Percentiles rank a stretch among this genome's conserved stretches.
These are phyloP conservation scores for Pholiota microspora DNA, from an alignment of 768 basidiomycete genomes.

Conservation along the genomic window DNA sequence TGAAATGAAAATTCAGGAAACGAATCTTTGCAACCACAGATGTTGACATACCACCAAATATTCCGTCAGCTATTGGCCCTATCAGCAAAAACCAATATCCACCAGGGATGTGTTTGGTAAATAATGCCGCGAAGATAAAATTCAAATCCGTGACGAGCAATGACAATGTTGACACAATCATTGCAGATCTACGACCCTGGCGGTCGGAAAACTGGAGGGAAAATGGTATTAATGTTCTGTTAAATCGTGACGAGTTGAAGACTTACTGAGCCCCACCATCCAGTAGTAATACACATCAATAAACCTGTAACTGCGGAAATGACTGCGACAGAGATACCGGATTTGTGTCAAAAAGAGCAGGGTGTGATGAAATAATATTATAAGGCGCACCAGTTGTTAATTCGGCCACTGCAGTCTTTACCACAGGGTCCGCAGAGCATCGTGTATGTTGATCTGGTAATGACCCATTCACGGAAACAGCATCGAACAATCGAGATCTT, in stretches of 20 bases:
- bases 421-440: conserved; percentile 67
- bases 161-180: conserved; percentile 57
- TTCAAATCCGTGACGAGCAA: conserved; percentile 57
- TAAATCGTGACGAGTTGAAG: background rate
- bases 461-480: background rate
- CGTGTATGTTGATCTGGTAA: conserved; percentile 10
- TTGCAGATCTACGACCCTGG: conserved; percentile 61
- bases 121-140: conserved; percentile 61
- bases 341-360: background rate
- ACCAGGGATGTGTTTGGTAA: conserved; percentile 60
- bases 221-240: conserved; percentile 1
- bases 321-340: conserved; percentile 33
- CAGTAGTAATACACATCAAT: conserved; percentile 72
- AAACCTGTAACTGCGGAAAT: conserved; percentile 65
- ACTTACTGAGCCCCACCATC: conserved; percentile 80
- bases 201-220: conserved; percentile 64
- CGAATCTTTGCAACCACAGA: background rate
- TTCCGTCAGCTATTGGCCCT: conserved; percentile 65
- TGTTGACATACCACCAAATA: conserved; percentile 57
- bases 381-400: conserved; percentile 51
- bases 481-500: background rate
- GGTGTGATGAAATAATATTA: background rate
- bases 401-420: conserved; percentile 66
- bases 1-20: conserved; percentile 15
- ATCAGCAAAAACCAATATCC: conserved; percentile 76